Base-by-base conservation (phyloP, 805 yeast genomes). In the Lipomyces lipofer region DNA sequence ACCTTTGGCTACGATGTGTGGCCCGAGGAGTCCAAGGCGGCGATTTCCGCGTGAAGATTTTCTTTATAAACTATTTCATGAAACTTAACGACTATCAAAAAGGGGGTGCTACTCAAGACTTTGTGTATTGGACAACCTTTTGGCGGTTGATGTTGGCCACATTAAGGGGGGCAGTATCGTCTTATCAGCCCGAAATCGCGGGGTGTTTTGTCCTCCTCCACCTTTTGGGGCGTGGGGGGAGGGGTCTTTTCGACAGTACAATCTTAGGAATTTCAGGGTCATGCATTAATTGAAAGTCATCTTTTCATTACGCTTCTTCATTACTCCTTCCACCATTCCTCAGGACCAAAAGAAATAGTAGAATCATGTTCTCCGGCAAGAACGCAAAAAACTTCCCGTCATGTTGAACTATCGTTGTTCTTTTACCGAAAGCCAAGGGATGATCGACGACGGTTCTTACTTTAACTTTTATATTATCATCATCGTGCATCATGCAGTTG, bases 1-100 rank as follows among this genome's bases (percentile, higher is more conserved):
- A 42, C 45, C 17, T 42, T 42, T 42, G 45, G 45, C 19, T 42
- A 42, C 30, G 45, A 42, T 42, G 45, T 42, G 28, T 42, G 45
- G 45, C 40, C 40, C 40, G 40, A 35, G 40, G 40, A 35, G 40
- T 35, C 40, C 40, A 17, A 35, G 22, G 40, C 24, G 40, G 40
- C 40, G 40, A 35, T 2, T 35, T 35, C 40, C 40, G 40, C 22
- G 22, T 35, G 40, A 35, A 35, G 40, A 15, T 35, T 35, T 35
- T 35, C 40, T 15, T 35, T 35, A 35, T 35, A 35, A 35, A 35
- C 1, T 35, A 35, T 35, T 35, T 35, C 40, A 35, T 35, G 40
- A 15, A 15, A 15, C 38, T 35, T 35, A 35, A 35, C 22, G 40
- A 35, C 40, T 35, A 35, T 35, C 40, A 35, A 35, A 15, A 15